Evolutionary conservation across 495 filamentous ascomycete species (phyloP), one percentile per base, ranked within the genome.

Genomic region (Penicillium canariense): DNA sequence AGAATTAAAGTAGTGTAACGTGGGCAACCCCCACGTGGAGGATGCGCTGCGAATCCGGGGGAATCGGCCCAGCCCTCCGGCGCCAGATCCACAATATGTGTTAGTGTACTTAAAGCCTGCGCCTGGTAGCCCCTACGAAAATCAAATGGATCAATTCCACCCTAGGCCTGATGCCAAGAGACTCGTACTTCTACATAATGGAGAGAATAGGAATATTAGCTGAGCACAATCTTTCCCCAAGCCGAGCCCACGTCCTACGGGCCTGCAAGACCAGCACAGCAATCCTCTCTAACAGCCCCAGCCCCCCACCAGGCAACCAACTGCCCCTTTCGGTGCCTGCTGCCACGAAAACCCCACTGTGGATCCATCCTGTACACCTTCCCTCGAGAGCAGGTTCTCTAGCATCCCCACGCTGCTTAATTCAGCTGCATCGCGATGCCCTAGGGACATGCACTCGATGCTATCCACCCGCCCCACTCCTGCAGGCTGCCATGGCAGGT

Each of bases 1-100:
- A 23, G 38, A 42, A 14, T 42, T 42, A 42, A n/a, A 25, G 38
- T 42, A 42, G 38, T 42, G 38, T 23, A 42, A 42, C 38, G 38
- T 42, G 38, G 38, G 22, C n/a, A n/a, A n/a, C 12, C 38, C 20
- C 38, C 38, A 42, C 38, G 25, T 42, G 20, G 38, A 18, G 7
- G 18, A 6, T 3, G 17, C 17, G 9, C 10, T 39, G 38, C 11
- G 25, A 11, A 42, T 42, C 20, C 12, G 38, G 20, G 20, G 38
- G 38, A n/a, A 42, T 42, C 38, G 38, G 25, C 38, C 20, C 11
- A 25, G 9, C 11, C 5, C n/a, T 4, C 6, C 9, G 10, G 18
- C 2, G n/a, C 38, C 38, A 18, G 11, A 17, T 42, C 7, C 4
- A 25, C 12, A 42, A 12, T 42, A 5, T 5, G n/a, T 42, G 17